Conservation (phyloP, 352 stramenopile genomes). For the Phytophthora constricta region DNA sequence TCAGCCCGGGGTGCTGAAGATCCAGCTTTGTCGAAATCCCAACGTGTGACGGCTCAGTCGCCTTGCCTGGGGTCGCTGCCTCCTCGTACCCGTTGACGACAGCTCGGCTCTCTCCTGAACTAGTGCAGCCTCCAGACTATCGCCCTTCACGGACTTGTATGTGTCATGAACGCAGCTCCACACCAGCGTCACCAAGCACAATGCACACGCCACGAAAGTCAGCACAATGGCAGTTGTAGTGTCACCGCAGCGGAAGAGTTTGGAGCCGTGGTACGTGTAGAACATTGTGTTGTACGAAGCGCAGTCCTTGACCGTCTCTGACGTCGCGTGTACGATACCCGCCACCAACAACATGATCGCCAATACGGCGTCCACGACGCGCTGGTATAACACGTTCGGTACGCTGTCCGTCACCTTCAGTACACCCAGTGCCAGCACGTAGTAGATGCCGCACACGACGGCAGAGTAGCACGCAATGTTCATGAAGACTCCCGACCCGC, state of each 20-base stretch:
- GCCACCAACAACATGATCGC: conserved; percentile 39
- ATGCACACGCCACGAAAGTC: conserved; percentile 46
- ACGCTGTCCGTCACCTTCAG: conserved; percentile 26
- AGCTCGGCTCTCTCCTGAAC: no score
- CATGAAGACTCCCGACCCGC: conserved; percentile 44
- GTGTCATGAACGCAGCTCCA: conserved; percentile 44
- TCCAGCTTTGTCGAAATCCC: no score
- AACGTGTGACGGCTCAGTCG: no score
- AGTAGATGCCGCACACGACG: conserved; percentile 45
- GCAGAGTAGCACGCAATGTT: conserved; percentile 52
- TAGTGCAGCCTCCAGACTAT: conserved; percentile 30
- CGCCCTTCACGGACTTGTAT: conserved; percentile 13
- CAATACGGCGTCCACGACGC: conserved; percentile 35
- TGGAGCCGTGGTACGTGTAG: conserved; percentile 49
- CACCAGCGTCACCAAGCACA: conserved; percentile 43
- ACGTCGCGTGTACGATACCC: conserved; percentile 43
- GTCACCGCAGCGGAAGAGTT: conserved; percentile 52
- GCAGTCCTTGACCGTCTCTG: conserved; percentile 44
- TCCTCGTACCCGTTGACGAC: no score
- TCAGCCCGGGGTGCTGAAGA: conserved; percentile 17
- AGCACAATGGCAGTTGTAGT: conserved; percentile 47
- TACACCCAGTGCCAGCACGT: conserved; percentile 40
- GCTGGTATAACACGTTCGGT: conserved; percentile 42
- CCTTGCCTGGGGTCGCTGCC: no score
- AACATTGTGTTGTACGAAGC: conserved; percentile 51